Conservation (phyloP, 2,329 filamentous ascomycete genomes). For the Fusarium oligoseptatum region DNA sequence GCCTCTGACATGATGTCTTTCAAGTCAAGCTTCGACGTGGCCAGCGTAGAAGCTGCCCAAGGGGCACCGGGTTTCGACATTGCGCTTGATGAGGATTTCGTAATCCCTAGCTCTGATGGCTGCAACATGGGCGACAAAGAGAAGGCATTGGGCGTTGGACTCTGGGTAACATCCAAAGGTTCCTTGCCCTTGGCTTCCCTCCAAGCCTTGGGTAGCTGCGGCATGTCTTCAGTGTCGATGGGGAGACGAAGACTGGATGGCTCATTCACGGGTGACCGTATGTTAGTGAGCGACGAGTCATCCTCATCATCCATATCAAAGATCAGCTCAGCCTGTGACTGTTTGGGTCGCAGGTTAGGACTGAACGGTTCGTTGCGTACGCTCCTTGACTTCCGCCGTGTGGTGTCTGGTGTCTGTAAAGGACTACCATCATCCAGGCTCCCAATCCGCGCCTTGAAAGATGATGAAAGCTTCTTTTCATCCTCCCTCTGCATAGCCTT, state of each 20-base stretch:
- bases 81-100: slow-evolving; percentile 6
- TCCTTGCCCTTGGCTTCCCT: slow-evolving; percentile 47
- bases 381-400: slow-evolving; percentile 61
- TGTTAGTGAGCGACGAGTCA: slow-evolving; percentile 47
- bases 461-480: slow-evolving; percentile 72
- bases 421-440: slow-evolving; percentile 73
- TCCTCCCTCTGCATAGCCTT: slow-evolving; percentile 73
- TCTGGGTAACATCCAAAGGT: slow-evolving; percentile 25
- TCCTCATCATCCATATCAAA: slow-evolving; percentile 94
- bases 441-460: slow-evolving; percentile 70
- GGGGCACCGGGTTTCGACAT: slow-evolving; percentile 54
- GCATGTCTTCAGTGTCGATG: slow-evolving; percentile 46
- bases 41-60: slow-evolving; percentile 65
- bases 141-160: slow-evolving; percentile 25
- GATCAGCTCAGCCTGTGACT: slow-evolving; percentile 82
- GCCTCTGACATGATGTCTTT: slow-evolving; percentile 79
- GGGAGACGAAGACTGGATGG: slow-evolving; percentile 36
- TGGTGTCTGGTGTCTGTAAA: slow-evolving; percentile 58
- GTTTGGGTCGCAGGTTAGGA: slow-evolving; percentile 76
- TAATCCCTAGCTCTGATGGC: slow-evolving; percentile 11
- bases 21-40: slow-evolving; percentile 76
- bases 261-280: slow-evolving; percentile 42
- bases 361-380: slow-evolving; percentile 70
- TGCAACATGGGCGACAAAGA: slow-evolving; percentile 40
- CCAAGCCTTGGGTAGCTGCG: slow-evolving; percentile 50